Base-by-base conservation (phyloP, 2,329 filamentous ascomycete genomes). In the Xylariaceae sp. region DNA sequence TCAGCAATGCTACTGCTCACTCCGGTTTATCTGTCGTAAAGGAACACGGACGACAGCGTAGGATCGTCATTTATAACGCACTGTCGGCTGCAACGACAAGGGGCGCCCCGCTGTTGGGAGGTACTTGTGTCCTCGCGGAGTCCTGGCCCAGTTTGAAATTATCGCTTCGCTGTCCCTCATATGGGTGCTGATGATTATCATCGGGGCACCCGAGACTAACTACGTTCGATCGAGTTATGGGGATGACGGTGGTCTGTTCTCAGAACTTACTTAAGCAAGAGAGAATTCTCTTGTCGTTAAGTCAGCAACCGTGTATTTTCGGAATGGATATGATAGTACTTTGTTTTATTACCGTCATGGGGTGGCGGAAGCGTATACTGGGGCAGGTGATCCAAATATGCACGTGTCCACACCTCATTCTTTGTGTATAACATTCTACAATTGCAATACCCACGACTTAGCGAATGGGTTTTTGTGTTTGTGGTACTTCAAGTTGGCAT, bases 91-190 rank as follows among this genome's bases (percentile, higher is more conserved):
- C 71, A 10, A 72, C 73, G 5, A 79, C 74, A 1, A 81, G 78
- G 75, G 78, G 78, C 33, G 68, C 73, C 0, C 80, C 80, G 0
- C 66, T 83, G 4, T 58, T 82, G 5, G 77, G 77, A 15, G 78
- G 80, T 2, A 68, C 74, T n/a, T 18, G 68, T 73, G 35, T 77
- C 77, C 44, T 1, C 55, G 64, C 31, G 71, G 73, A 6, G 75
- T 76, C 60, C 68, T 68, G 11, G 63, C 73, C 19, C 77, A 78
- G 49, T 81, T 80, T 53, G 71, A 73, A 51, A 71, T 82, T 42
- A 68, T 82, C 53, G 75, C 69, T 59, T 64, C 68, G 39, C 74
- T 82, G 51, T 68, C 78, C 48, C 63, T 71, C 5, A 40, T 76
- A 19, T 71, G 75, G 2, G 63, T 80, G 3, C 64, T 78, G 0